phyloP scores from a whole-genome alignment of 2,329 filamentous ascomycete genomes.

The Penicillium sclerotiorum region DNA sequence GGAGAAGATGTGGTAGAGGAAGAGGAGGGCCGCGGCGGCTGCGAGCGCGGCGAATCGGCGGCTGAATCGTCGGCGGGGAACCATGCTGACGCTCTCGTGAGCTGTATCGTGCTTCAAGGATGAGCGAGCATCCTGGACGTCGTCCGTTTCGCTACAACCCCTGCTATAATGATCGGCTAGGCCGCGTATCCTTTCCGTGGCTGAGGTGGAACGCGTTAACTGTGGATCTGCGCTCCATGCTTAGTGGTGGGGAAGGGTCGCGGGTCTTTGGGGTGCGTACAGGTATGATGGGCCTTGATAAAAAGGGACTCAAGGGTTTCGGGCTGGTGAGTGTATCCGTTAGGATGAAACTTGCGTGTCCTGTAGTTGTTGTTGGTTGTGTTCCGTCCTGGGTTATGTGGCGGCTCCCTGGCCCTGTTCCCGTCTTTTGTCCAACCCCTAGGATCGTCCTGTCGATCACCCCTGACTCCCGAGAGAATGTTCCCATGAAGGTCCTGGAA shows the following conservation, averaged over 20 bases:
- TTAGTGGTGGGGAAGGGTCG: conserved; percentile 2
- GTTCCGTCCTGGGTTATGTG: too few species aligned
- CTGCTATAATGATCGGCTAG: conserved; percentile 14
- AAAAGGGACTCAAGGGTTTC: background rate
- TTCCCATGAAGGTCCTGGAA: too few species aligned
- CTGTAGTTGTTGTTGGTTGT: background rate
- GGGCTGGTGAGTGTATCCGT: background rate
- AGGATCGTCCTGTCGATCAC: too few species aligned
- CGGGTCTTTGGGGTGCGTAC: too few species aligned
- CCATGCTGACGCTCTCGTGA: too few species aligned
- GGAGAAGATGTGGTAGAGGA: conserved; percentile 61
- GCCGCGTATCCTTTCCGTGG: conserved; percentile 9
- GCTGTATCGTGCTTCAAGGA: too few species aligned
- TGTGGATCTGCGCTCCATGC: background rate
- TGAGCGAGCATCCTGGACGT: conserved; percentile 1
- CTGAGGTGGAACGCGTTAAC: conserved; percentile 22
- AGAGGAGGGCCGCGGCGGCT: conserved; percentile 58
- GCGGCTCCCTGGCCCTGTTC: too few species aligned
- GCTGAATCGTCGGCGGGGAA: conserved; percentile 44
- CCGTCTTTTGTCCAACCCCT: too few species aligned
- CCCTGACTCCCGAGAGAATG: too few species aligned
- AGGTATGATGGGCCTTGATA: conserved; percentile 1
- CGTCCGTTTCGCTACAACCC: too few species aligned
- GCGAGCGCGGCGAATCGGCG: conserved; percentile 51
- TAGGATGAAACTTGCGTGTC: background rate